A percentile compares a stretch with the other conserved stretches of the same genome.
Evolutionary conservation across 331 rosid genomes (phyloP).

Genomic region (Acacia pycnantha): DNA sequence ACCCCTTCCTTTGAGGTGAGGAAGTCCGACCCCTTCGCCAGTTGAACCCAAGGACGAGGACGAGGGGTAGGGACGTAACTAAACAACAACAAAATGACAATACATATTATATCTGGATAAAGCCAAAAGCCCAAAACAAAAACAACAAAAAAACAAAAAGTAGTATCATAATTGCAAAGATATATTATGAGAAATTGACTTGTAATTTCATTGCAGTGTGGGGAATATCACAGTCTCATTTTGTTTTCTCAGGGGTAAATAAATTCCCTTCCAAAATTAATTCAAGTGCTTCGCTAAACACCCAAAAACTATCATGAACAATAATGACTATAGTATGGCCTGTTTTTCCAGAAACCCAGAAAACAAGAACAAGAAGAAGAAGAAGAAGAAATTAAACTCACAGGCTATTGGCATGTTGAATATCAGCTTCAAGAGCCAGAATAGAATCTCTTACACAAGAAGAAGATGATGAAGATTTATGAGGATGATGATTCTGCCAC

Average conservation of each 20-base stretch:
- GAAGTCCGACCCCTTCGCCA: too few relatives aligned
- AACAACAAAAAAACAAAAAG: neutral
- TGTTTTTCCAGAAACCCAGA: neutral
- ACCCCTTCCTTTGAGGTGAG: too few relatives aligned
- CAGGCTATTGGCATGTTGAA: constrained; percentile 72
- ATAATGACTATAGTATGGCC: neutral
- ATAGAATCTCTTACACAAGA: constrained; percentile 62
- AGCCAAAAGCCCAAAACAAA: neutral
- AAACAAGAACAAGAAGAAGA: neutral
- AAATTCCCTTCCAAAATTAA: neutral
- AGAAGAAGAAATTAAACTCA: constrained; percentile 33
- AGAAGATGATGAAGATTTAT: constrained; percentile 4
- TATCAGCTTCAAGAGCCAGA: constrained; percentile 75
- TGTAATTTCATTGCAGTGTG: neutral
- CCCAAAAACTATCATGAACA: too few relatives aligned
- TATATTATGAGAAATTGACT: neutral
- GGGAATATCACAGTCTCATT: neutral
- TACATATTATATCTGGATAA: neutral
- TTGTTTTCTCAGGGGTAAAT: neutral
- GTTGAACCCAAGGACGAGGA: too few relatives aligned
- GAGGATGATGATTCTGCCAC: constrained; percentile 54
- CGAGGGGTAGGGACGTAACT: too few relatives aligned
- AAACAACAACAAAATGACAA: neutral
- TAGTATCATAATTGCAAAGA: neutral
- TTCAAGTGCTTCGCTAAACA: neutral